Conservation (phyloP, 371 early-diverging fungal genomes). For the Apophysomyces sp. region DNA sequence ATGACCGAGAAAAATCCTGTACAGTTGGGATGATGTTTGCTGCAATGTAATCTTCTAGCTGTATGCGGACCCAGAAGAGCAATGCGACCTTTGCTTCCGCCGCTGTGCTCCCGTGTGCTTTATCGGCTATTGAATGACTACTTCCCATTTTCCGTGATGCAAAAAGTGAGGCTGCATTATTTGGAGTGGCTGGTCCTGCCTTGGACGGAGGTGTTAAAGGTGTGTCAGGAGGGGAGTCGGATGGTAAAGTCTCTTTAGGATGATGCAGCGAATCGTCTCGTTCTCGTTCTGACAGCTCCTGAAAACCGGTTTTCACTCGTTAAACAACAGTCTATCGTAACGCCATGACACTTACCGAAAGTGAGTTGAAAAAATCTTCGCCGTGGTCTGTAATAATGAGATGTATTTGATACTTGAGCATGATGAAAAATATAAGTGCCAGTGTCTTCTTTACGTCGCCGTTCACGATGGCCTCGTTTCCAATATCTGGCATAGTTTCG, state of each 20-base stretch:
- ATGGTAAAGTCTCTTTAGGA: neutral
- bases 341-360: neutral
- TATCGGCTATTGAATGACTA: conserved; percentile 2
- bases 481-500: conserved; percentile 69
- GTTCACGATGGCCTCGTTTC: conserved; percentile 80
- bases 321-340: neutral
- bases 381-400: neutral
- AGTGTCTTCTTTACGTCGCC: conserved; percentile 83
- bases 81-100: conserved; percentile 55
- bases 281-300: conserved; percentile 3
- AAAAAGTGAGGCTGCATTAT: conserved; percentile 15
- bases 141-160: conserved; percentile 15
- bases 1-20: conserved; percentile 67
- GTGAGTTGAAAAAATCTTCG: neutral
- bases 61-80: conserved; percentile 67
- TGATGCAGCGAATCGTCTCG: conserved; percentile 1
- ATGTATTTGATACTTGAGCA: conserved; percentile 68
- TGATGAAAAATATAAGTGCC: conserved; percentile 78
- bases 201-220: conserved; percentile 5
- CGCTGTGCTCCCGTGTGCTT: conserved; percentile 6
- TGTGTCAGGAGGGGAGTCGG: conserved; percentile 2
- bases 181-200: conserved; percentile 3
- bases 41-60: conserved; percentile 54
- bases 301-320: conserved; percentile 1
- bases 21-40: conserved; percentile 52